phyloP scores from a whole-genome alignment of 257 asterid species.

The Verbascum thapsus region DNA sequence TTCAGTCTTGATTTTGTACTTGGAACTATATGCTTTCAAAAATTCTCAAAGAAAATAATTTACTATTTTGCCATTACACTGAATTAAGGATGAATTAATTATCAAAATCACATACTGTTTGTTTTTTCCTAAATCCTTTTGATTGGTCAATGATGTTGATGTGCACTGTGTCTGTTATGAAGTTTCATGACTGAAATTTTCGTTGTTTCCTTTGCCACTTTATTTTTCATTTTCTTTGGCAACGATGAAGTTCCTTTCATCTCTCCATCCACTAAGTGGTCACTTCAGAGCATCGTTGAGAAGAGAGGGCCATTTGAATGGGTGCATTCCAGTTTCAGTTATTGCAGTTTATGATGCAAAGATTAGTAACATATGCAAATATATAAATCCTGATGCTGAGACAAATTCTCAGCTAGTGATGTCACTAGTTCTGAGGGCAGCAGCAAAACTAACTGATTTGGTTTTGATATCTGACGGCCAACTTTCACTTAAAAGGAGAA shows the following conservation, averaged over 20 bases:
- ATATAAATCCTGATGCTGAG: conserved; percentile 62
- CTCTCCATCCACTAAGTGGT: conserved; percentile 78
- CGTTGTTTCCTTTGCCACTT: conserved; percentile 17
- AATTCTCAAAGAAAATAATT: no score
- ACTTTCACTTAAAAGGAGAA: conserved; percentile 63
- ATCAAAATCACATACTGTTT: background rate
- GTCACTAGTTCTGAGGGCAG: conserved; percentile 61
- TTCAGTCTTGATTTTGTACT: background rate
- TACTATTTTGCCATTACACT: no score
- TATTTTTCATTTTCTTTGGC: conserved; percentile 29
- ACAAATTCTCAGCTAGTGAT: conserved; percentile 49
- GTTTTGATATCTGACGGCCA: conserved; percentile 46
- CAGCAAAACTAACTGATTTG: conserved; percentile 50
- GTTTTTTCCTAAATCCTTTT: no score
- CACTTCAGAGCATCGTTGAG: conserved; percentile 84
- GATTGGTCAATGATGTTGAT: background rate
- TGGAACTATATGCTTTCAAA: background rate
- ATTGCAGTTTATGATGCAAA: conserved; percentile 69
- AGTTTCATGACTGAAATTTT: conserved; percentile 9
- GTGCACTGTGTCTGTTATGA: conserved; percentile 10
- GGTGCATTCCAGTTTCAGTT: conserved; percentile 75
- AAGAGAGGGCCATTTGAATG: conserved; percentile 58
- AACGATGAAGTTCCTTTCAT: conserved; percentile 67
- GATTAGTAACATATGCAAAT: conserved; percentile 68
- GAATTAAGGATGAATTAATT: background rate